Conservation (phyloP, 2,329 filamentous ascomycete species). For the Alternaria novae-zelandiae region DNA sequence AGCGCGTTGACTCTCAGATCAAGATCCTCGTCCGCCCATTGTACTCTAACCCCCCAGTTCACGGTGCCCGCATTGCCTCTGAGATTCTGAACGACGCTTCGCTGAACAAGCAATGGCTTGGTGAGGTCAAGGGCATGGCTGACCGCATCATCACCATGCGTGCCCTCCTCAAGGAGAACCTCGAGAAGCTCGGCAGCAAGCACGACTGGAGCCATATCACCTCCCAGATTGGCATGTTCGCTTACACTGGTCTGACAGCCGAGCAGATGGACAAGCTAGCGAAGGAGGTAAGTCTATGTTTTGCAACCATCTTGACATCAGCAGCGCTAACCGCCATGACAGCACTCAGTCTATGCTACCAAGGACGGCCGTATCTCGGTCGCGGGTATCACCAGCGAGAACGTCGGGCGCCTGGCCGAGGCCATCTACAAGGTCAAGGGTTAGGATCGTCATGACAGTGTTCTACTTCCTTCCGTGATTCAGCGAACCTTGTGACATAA, state of each 20-base stretch:
- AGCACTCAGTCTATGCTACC: conserved; percentile 96
- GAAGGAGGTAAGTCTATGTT: conserved; percentile 69
- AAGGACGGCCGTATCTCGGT: conserved; percentile 89
- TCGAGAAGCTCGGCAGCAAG: conserved; percentile 92
- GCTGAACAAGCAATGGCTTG: conserved; percentile 92
- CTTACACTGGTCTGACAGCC: conserved; percentile 90
- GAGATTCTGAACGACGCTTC: conserved; percentile 86
- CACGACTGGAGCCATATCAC: conserved; percentile 99
- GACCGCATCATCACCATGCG: conserved; percentile 99
- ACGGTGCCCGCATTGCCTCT: conserved; percentile 92
- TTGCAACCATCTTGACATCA: neutral
- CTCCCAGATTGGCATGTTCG: conserved; percentile 97
- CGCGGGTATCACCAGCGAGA: conserved; percentile 79
- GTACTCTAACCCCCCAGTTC: conserved; percentile 97
- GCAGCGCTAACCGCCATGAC: conserved; percentile 18
- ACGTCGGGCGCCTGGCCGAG: conserved; percentile 81
- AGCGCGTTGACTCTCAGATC: conserved; percentile 94
- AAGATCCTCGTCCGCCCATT: conserved; percentile 97
- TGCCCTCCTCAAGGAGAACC: conserved; percentile 88
- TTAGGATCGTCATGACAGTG: conserved; percentile 31
- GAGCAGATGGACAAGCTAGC: conserved; percentile 91
- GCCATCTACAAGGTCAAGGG: conserved; percentile 85
- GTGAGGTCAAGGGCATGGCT: conserved; percentile 97
- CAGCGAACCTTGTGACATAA: conserved; percentile 10
- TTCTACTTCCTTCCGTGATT: conserved; percentile 15